These are phyloP conservation scores for Aspergillus ruber DNA, from an alignment of 2,329 filamentous ascomycete genomes.

Conservation along the genomic window DNA sequence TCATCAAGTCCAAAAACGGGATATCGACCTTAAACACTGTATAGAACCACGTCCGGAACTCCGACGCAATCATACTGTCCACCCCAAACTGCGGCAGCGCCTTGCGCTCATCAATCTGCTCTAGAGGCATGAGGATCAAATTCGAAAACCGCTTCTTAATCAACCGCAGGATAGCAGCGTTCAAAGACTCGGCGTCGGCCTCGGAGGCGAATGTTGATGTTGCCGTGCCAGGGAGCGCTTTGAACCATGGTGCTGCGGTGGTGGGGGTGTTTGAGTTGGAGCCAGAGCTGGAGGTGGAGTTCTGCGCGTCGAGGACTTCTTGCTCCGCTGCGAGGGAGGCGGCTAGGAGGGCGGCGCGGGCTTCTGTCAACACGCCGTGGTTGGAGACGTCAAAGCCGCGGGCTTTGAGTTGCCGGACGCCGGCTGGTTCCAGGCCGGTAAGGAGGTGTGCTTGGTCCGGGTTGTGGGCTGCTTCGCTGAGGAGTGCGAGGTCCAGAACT, in stretches of 20 bases:
- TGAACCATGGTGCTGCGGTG: no score
- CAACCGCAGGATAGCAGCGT: background rate
- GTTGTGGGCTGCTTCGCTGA: background rate
- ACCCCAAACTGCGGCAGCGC: slow-evolving; percentile 29
- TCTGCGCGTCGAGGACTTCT: background rate
- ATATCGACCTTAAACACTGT: slow-evolving; percentile 28
- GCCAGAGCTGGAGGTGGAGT: background rate
- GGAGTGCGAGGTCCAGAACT: slow-evolving; percentile 9
- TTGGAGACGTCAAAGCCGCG: background rate
- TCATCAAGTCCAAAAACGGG: slow-evolving; percentile 13
- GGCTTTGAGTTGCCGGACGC: background rate
- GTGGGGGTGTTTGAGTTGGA: no score
- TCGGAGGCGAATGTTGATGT: background rate
- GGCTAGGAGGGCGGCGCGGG: background rate
- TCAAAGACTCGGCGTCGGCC: background rate
- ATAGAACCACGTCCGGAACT: slow-evolving; percentile 35
- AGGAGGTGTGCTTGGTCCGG: background rate
- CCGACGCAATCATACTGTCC: slow-evolving; percentile 38
- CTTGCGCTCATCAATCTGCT: background rate
- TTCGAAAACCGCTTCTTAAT: background rate
- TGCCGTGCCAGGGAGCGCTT: no score
- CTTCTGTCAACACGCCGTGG: background rate
- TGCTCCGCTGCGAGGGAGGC: background rate
- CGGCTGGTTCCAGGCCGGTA: background rate
- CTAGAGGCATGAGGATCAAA: background rate